Evolutionary conservation across 73 alveolate genomes (phyloP).

Genomic region (Paramecium sexaurelia): DNA sequence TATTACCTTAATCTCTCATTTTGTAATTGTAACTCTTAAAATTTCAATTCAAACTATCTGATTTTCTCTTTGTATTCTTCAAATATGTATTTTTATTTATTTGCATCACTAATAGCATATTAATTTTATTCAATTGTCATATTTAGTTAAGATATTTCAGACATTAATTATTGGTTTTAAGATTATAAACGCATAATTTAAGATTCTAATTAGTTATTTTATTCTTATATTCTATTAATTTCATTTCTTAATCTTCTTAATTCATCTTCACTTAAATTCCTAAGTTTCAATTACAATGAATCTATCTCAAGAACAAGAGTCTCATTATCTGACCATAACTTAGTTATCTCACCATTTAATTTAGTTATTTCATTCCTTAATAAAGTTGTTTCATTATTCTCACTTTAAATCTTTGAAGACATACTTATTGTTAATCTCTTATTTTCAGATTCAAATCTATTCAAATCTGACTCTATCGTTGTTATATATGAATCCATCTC

Average conservation of each 20-base stretch:
- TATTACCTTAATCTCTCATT: constrained; percentile 6
- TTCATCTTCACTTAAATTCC: neutral
- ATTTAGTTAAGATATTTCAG: neutral
- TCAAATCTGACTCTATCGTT: neutral
- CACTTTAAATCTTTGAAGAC: neutral
- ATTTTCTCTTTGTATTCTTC: constrained; percentile 33
- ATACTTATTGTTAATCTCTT: neutral
- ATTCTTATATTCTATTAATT: neutral
- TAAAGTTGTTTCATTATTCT: neutral
- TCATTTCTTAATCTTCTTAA: constrained; percentile 10
- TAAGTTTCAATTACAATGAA: neutral
- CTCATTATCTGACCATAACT: neutral
- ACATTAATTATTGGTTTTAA: neutral
- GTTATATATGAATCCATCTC: neutral
- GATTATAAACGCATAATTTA: neutral
- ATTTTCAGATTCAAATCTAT: neutral
- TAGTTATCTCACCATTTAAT: neutral
- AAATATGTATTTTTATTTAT: neutral
- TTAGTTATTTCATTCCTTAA: neutral
- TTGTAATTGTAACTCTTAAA: neutral
- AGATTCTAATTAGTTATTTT: neutral
- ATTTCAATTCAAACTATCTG: constrained; percentile 8
- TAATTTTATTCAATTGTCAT: neutral
- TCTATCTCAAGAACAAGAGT: neutral
- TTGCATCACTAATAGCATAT: neutral